Evolutionary conservation across 441 rosid genomes (phyloP).

Genomic region (Erodium texanum): DNA sequence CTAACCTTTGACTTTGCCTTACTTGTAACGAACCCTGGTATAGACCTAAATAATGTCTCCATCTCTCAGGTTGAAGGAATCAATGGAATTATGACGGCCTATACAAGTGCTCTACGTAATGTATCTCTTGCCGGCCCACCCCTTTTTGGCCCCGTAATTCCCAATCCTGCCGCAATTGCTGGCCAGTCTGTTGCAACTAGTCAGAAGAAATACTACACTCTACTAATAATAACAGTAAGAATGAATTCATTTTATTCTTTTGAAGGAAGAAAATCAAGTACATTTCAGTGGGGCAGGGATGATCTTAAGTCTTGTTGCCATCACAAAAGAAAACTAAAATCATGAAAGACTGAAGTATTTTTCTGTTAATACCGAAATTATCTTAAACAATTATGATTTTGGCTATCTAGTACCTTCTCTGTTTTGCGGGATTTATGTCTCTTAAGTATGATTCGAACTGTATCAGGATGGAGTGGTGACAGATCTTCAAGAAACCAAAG

Average conservation of each 20-base stretch:
- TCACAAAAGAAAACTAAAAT: neutral
- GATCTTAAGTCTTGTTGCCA: neutral
- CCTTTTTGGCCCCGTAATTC: slow-evolving; percentile 84
- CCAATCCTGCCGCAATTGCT: slow-evolving; percentile 61
- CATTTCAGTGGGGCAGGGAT: neutral
- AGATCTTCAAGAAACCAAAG: slow-evolving; percentile 91
- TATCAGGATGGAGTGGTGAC: slow-evolving; percentile 84
- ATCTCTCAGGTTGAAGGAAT: slow-evolving; percentile 76
- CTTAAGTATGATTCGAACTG: slow-evolving; percentile 9
- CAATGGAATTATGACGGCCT: slow-evolving; percentile 73
- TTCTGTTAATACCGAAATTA: slow-evolving; percentile 4
- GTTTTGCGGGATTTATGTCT: neutral
- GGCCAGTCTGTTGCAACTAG: slow-evolving; percentile 56
- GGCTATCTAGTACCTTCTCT: neutral
- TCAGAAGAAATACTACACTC: slow-evolving; percentile 51
- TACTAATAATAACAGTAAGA: slow-evolving; percentile 78
- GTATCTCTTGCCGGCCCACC: slow-evolving; percentile 97
- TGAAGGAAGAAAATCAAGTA: neutral
- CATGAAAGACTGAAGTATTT: neutral
- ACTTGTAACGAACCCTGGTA: slow-evolving; percentile 14
- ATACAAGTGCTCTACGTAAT: slow-evolving; percentile 65
- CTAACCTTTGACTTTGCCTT: neutral
- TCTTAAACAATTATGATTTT: neutral
- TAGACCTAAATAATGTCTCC: slow-evolving; percentile 1
- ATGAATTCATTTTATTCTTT: neutral